phyloP scores from a whole-genome alignment of 1,139 yeast species.

The Pichia sp. region DNA sequence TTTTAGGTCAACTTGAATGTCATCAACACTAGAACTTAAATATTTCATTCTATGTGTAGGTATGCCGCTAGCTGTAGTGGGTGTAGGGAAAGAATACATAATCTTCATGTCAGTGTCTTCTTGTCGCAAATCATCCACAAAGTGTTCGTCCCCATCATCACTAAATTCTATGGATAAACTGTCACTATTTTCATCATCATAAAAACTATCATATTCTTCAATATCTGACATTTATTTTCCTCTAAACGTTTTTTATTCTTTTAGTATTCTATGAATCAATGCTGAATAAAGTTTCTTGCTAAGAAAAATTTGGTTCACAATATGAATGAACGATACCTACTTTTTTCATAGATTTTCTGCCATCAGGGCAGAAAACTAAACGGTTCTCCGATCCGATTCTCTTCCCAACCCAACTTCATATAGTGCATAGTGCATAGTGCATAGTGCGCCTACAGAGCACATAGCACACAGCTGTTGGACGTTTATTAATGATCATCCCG shows the following conservation, averaged over 20 bases:
- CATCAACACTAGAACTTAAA: slow-evolving; percentile 21
- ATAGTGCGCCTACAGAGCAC: too few species aligned
- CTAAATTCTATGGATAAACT: slow-evolving; percentile 1
- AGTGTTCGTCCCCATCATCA: slow-evolving; percentile 5
- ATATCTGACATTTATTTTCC: background rate
- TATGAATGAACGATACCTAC: too few species aligned
- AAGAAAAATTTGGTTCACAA: too few species aligned
- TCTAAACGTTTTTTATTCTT: background rate
- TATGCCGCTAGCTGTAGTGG: slow-evolving; percentile 18
- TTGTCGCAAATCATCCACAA: slow-evolving; percentile 6
- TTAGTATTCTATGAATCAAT: too few species aligned
- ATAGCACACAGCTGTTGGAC: too few species aligned
- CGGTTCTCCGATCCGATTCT: too few species aligned
- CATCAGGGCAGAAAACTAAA: too few species aligned
- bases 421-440: too few species aligned
- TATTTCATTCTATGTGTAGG: slow-evolving; percentile 28
- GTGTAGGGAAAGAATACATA: slow-evolving; percentile 19
- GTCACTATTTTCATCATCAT: slow-evolving; percentile 5
- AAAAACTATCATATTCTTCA: background rate
- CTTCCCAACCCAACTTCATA: too few species aligned
- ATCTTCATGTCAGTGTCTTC: slow-evolving; percentile 11
- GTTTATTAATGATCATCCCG: too few species aligned
- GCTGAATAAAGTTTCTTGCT: too few species aligned
- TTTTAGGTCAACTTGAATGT: slow-evolving; percentile 21
- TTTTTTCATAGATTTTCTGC: too few species aligned